Conservation (phyloP, 2,329 filamentous ascomycete genomes). For the Colletotrichum eleusines region DNA sequence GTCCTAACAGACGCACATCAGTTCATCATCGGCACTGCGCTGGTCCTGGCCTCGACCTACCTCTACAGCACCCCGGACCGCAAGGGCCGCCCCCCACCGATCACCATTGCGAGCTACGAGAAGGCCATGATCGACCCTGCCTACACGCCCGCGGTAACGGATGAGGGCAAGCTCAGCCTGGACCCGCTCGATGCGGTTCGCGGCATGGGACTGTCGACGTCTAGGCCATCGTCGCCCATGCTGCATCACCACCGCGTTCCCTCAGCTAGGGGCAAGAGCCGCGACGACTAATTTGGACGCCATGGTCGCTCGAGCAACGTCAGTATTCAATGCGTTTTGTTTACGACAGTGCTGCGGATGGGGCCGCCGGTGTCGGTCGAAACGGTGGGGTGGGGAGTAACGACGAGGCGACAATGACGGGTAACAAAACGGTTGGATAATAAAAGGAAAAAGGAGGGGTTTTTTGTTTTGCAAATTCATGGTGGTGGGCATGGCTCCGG, state of each 20-base stretch:
- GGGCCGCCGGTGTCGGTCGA: conserved; percentile 6
- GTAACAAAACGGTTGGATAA: conserved; percentile 35
- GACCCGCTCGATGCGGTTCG: conserved; percentile 57
- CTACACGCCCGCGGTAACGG: conserved; percentile 54
- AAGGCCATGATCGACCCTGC: conserved; percentile 73
- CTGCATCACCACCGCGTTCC: conserved; percentile 46
- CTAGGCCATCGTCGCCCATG: conserved; percentile 61
- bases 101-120: conserved; percentile 80
- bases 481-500: conserved; percentile 14
- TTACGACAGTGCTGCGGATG: background rate
- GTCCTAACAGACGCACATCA: conserved; percentile 52
- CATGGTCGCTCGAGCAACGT: background rate
- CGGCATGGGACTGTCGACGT: conserved; percentile 57
- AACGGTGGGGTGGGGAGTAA: background rate
- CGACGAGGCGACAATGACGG: background rate
- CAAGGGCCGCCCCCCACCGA: conserved; percentile 71
- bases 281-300: conserved; percentile 36
- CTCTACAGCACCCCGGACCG: conserved; percentile 81
- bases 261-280: conserved; percentile 40
- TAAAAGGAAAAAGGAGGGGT: conserved; percentile 25
- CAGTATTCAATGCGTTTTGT: background rate
- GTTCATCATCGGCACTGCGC: conserved; percentile 84
- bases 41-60: conserved; percentile 87
- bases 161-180: conserved; percentile 51
- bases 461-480: conserved; percentile 17